A percentile compares a stretch with the other conserved stretches of the same genome.
These are phyloP conservation scores for Fonsecaea pedrosoi DNA, from an alignment of 2,329 filamentous ascomycete genomes.

Conservation along the genomic window DNA sequence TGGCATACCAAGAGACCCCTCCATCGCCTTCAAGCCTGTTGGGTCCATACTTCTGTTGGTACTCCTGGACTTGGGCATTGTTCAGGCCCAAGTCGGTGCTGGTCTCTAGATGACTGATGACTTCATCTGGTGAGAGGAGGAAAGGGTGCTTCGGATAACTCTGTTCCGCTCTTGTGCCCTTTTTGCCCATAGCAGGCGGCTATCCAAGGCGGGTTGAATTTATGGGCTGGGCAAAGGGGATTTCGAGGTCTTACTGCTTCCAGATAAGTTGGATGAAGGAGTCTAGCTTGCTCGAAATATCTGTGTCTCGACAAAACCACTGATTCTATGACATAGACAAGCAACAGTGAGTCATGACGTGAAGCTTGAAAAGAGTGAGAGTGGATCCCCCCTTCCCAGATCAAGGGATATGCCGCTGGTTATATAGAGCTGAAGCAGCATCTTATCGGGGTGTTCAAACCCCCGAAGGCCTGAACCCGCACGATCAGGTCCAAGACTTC, in stretches of 20 bases:
- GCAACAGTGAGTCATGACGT: not conserved
- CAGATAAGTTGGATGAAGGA: not conserved
- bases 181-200: constrained; percentile 35
- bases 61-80: constrained; percentile 51
- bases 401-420: not conserved
- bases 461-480: constrained; percentile 9
- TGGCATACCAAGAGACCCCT: constrained; percentile 56
- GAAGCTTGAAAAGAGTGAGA: not conserved
- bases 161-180: constrained; percentile 35
- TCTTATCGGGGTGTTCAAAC: not conserved
- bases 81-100: constrained; percentile 57
- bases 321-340: not conserved
- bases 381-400: not conserved
- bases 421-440: constrained; percentile 18
- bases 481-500: constrained; percentile 8
- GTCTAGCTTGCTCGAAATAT: not conserved
- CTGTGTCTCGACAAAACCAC: not conserved
- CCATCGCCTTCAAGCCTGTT: constrained; percentile 58
- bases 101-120: constrained; percentile 54
- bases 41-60: constrained; percentile 56
- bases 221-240: not conserved
- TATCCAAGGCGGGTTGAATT: not conserved
- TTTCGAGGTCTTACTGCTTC: not conserved
- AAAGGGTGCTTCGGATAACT: constrained; percentile 46
- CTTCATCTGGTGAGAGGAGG: constrained; percentile 46